Conservation (phyloP, 768 basidiomycete genomes). For the Tricholoma saponaceum region DNA sequence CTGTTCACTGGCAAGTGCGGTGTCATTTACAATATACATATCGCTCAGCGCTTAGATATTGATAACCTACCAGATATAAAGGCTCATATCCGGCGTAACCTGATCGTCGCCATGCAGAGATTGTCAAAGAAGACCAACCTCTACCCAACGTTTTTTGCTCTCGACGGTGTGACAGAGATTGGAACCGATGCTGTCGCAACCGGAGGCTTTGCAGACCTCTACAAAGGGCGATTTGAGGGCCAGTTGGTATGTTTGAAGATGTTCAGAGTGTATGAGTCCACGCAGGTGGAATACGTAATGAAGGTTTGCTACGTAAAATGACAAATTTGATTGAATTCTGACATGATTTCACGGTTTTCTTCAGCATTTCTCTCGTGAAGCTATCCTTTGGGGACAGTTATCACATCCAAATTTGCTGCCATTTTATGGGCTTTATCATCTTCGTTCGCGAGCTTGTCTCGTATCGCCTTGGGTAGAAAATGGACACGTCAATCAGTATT, state of each 20-base stretch:
- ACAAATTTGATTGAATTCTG: background rate
- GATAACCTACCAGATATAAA: constrained; percentile 12
- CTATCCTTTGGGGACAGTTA: constrained; percentile 26
- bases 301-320: background rate
- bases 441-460: constrained; percentile 20
- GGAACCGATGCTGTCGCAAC: constrained; percentile 9
- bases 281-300: background rate
- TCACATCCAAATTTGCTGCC: constrained; percentile 27
- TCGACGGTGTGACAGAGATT: constrained; percentile 10
- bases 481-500: constrained; percentile 25
- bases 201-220: constrained; percentile 27
- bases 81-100: constrained; percentile 8
- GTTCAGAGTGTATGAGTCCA: constrained; percentile 15
- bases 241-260: constrained; percentile 7
- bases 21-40: constrained; percentile 1
- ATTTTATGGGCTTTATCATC: constrained; percentile 25
- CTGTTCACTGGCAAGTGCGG: background rate
- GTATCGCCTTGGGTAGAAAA: constrained; percentile 27
- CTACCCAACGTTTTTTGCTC: constrained; percentile 23
- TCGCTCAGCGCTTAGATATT: constrained; percentile 10
- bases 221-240: constrained; percentile 8
- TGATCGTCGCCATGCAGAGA: constrained; percentile 17
- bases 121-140: constrained; percentile 22
- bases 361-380: constrained; percentile 14
- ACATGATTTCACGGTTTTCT: no score